phyloP scores from a whole-genome alignment of 2,329 filamentous ascomycete species.

The Penicillium sp. region DNA sequence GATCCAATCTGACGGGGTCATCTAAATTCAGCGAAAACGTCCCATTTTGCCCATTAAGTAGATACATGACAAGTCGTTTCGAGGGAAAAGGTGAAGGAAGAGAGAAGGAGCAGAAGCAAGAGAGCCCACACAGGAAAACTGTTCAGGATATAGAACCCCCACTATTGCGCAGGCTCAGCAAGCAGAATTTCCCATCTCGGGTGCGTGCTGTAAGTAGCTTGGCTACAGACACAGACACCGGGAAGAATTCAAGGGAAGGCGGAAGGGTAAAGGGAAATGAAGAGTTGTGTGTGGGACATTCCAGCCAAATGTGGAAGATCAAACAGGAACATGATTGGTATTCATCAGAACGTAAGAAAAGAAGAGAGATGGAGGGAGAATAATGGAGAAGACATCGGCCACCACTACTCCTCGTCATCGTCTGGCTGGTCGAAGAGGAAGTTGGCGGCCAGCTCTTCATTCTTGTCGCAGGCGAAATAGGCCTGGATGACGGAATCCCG shows the following conservation, averaged over 20 bases:
- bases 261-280: background rate
- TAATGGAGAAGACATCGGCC: slow-evolving; percentile 10
- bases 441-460: slow-evolving; percentile 96
- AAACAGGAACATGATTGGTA: slow-evolving; percentile 34
- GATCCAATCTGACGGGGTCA: background rate
- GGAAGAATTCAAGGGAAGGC: slow-evolving; percentile 1
- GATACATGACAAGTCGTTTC: slow-evolving; percentile 35
- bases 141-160: background rate
- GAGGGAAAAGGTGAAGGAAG: slow-evolving; percentile 9
- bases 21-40: slow-evolving; percentile 26
- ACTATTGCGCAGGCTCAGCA: background rate
- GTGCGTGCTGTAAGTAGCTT: background rate
- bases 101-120: slow-evolving; percentile 3
- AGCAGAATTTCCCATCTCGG: background rate
- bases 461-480: slow-evolving; percentile 99
- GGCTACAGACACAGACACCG: background rate
- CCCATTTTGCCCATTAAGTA: slow-evolving; percentile 38
- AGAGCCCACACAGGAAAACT: background rate
- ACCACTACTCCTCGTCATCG: slow-evolving; percentile 60
- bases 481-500: slow-evolving; percentile 94
- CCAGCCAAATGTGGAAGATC: slow-evolving; percentile 22
- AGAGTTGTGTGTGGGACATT: slow-evolving; percentile 5
- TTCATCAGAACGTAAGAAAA: slow-evolving; percentile 34
- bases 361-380: slow-evolving; percentile 8
- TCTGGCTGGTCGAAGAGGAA: slow-evolving; percentile 97